A percentile compares a stretch with the other conserved stretches of the same genome.
phyloP scores from a whole-genome alignment of 2,329 filamentous ascomycete species.

The Fusarium chlamydosporum region DNA sequence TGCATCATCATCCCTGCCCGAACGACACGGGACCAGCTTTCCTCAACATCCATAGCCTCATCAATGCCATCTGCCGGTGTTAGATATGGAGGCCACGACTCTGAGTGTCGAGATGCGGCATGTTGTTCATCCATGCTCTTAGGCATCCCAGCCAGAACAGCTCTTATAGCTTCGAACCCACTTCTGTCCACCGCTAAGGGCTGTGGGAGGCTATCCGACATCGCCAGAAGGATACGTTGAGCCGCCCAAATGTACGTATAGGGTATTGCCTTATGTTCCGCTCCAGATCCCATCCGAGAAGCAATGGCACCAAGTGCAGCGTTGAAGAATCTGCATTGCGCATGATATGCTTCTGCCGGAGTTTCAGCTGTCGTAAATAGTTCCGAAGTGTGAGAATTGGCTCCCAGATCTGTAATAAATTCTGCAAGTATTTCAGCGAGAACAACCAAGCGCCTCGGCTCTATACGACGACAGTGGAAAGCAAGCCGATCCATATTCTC shows the following conservation, averaged over 20 bases:
- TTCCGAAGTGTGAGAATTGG: conserved; percentile 2
- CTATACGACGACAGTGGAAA: conserved; percentile 53
- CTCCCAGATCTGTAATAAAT: conserved; percentile 48
- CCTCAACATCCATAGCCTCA: conserved; percentile 64
- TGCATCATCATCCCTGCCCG: conserved; percentile 68
- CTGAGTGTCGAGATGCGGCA: conserved; percentile 63
- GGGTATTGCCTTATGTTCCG: conserved; percentile 47
- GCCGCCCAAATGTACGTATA: conserved; percentile 66
- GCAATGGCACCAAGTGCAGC: conserved; percentile 48
- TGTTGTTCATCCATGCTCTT: conserved; percentile 67
- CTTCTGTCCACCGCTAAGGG: conserved; percentile 65
- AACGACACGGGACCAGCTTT: conserved; percentile 68
- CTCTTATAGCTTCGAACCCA: conserved; percentile 69
- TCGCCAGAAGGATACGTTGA: conserved; percentile 66
- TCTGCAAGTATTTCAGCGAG: conserved; percentile 50
- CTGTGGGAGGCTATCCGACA: conserved; percentile 64
- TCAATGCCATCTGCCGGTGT: conserved; percentile 71
- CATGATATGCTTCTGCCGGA: conserved; percentile 45
- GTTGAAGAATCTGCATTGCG: conserved; percentile 55
- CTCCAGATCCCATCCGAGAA: conserved; percentile 45
- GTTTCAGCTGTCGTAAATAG: neutral
- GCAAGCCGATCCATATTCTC: conserved; percentile 49
- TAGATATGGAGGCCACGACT: conserved; percentile 73
- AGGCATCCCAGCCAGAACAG: conserved; percentile 66
- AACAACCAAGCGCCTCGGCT: conserved; percentile 54